Conservation (phyloP, 2,329 filamentous ascomycete genomes). For the Plenodomus biglobosus region DNA sequence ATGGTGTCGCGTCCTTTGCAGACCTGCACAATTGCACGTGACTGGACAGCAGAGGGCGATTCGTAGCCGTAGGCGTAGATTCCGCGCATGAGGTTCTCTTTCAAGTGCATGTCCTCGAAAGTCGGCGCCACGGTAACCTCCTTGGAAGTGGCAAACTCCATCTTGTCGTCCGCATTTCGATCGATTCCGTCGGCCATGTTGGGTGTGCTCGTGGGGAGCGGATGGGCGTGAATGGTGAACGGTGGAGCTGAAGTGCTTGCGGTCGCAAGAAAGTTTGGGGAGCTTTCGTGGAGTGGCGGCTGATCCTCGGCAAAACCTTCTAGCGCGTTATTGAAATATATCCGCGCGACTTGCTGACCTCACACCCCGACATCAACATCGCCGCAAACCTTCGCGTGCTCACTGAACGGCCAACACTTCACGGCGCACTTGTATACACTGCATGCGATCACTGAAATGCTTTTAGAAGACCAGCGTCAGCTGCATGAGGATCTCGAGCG, state of each 20-base stretch:
- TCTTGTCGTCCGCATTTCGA: slow-evolving; percentile 89
- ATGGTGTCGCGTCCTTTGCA: slow-evolving; percentile 99
- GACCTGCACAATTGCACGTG: slow-evolving; percentile 95
- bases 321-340: slow-evolving; percentile 23
- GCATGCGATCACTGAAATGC: slow-evolving; percentile 55
- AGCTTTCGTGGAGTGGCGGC: slow-evolving; percentile 14
- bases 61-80: slow-evolving; percentile 99
- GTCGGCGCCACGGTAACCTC: slow-evolving; percentile 95
- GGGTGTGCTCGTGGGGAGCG: slow-evolving; percentile 3
- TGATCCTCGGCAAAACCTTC: slow-evolving; percentile 17
- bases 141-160: slow-evolving; percentile 98
- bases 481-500: slow-evolving; percentile 96
- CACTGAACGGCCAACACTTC: slow-evolving; percentile 10
- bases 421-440: slow-evolving; percentile 17
- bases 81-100: slow-evolving; percentile 93
- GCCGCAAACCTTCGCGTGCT: slow-evolving; percentile 28
- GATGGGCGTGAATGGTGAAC: background rate
- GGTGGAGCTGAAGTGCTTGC: slow-evolving; percentile 3
- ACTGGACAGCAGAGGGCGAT: slow-evolving; percentile 95
- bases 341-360: slow-evolving; percentile 15
- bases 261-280: slow-evolving; percentile 30
- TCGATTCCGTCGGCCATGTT: slow-evolving; percentile 93
- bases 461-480: slow-evolving; percentile 90
- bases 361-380: slow-evolving; percentile 13
- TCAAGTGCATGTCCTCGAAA: slow-evolving; percentile 75